A percentile compares a stretch with the other conserved stretches of the same genome.
Evolutionary conservation across 441 rosid species (phyloP).

Genomic region (Breynia disticha): DNA sequence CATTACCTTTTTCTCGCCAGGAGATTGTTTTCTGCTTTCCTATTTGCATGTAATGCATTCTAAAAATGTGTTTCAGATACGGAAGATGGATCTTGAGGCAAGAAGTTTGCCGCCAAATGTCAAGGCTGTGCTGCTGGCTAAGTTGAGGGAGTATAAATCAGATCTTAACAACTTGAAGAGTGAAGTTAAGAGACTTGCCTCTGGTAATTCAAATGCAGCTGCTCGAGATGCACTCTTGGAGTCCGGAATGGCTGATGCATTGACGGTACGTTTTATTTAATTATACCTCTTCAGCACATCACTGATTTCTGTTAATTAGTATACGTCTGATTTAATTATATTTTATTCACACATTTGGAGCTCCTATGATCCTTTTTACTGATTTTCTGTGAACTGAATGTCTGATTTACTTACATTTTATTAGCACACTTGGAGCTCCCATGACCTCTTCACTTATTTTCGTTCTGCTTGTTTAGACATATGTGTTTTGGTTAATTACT

Average conservation of each 20-base stretch:
- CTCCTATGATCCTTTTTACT: too few species aligned
- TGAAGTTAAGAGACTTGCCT: slow-evolving; percentile 62
- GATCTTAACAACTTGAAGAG: slow-evolving; percentile 91
- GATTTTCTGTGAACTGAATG: too few species aligned
- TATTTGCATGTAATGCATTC: background rate
- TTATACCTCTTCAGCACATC: background rate
- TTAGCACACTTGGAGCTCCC: too few species aligned
- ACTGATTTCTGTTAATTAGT: background rate
- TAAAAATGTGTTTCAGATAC: slow-evolving; percentile 37
- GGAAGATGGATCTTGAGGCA: slow-evolving; percentile 96
- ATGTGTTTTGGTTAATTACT: too few species aligned
- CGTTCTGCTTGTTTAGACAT: too few species aligned
- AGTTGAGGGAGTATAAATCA: slow-evolving; percentile 85
- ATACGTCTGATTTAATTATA: too few species aligned
- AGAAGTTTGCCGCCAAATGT: slow-evolving; percentile 82
- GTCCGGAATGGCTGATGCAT: slow-evolving; percentile 82
- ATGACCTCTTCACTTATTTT: too few species aligned
- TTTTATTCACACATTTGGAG: too few species aligned
- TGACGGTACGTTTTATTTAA: slow-evolving; percentile 38
- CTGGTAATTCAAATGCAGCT: slow-evolving; percentile 49
- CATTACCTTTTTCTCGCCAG: background rate
- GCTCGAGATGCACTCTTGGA: slow-evolving; percentile 79
- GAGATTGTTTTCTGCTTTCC: background rate
- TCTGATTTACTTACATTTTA: too few species aligned
- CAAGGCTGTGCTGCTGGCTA: slow-evolving; percentile 75